A percentile compares a stretch with the other conserved stretches of the same genome.
Conservation (phyloP, 1,284 basidiomycete species). For the Stygiomarasmius scandens region DNA sequence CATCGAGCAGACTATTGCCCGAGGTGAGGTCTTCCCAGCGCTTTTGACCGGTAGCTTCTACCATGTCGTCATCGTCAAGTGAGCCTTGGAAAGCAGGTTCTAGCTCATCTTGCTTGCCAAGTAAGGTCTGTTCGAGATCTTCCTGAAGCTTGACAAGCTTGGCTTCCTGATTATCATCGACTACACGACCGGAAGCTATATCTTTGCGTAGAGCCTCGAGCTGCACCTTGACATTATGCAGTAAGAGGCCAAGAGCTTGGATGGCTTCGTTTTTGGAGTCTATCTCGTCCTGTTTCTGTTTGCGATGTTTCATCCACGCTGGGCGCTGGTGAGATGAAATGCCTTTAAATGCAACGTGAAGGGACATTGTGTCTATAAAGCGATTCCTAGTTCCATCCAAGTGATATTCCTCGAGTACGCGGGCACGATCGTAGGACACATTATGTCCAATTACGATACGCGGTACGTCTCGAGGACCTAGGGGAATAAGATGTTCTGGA, state of each 20-base stretch:
- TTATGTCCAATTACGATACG: conserved; percentile 92
- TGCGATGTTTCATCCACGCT: conserved; percentile 87
- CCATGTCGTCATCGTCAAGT: conserved; percentile 42
- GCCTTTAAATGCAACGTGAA: conserved; percentile 93
- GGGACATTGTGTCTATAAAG: conserved; percentile 93
- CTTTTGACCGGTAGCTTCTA: conserved; percentile 45
- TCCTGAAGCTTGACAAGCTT: conserved; percentile 46
- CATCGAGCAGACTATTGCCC: conserved; percentile 90
- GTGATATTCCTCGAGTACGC: conserved; percentile 86
- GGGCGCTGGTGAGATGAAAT: conserved; percentile 95
- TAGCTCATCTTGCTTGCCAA: conserved; percentile 20
- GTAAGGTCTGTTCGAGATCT: conserved; percentile 45
- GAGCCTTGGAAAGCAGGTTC: not conserved
- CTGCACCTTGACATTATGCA: conserved; percentile 50
- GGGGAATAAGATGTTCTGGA: conserved; percentile 75
- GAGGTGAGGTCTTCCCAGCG: conserved; percentile 95
- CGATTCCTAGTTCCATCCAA: conserved; percentile 73
- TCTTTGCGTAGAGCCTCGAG: conserved; percentile 23
- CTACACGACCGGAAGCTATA: conserved; percentile 35
- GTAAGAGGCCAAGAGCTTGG: conserved; percentile 53
- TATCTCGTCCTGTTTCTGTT: conserved; percentile 56
- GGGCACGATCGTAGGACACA: conserved; percentile 90
- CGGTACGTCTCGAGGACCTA: conserved; percentile 57
- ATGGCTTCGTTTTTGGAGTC: conserved; percentile 62
- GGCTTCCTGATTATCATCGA: conserved; percentile 36